phyloP scores from a whole-genome alignment of 208 protist genomes.

The Leishmania tarentolae region DNA sequence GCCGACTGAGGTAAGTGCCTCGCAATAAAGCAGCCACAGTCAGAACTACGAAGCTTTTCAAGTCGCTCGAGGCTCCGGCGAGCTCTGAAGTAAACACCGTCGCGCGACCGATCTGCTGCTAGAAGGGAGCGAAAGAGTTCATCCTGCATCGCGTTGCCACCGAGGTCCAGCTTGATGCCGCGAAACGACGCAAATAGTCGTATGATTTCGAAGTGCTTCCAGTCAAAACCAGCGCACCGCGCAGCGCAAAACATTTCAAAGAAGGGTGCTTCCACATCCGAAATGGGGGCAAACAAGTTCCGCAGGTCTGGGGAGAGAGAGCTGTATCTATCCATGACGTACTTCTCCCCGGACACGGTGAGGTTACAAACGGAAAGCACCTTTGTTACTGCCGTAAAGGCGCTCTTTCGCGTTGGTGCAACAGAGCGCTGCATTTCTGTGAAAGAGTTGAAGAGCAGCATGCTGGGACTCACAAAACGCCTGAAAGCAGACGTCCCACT shows the following conservation, averaged over 20 bases:
- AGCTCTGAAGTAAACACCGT: constrained; percentile 62
- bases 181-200: constrained; percentile 62
- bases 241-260: constrained; percentile 78
- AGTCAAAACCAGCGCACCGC: constrained; percentile 50
- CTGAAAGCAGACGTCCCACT: constrained; percentile 2
- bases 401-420: constrained; percentile 56
- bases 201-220: constrained; percentile 68
- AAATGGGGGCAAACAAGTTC: constrained; percentile 69
- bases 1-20: constrained; percentile 10
- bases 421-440: constrained; percentile 79
- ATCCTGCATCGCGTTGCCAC: constrained; percentile 17
- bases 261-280: constrained; percentile 46
- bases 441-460: constrained; percentile 79
- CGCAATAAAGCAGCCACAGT: constrained; percentile 49
- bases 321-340: constrained; percentile 40
- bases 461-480: constrained; percentile 41
- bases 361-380: constrained; percentile 32
- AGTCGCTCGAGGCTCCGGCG: constrained; percentile 49
- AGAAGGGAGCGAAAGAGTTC: constrained; percentile 55
- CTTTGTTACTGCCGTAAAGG: constrained; percentile 44
- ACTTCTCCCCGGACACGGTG: constrained; percentile 22
- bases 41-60: constrained; percentile 53
- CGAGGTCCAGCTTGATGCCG: constrained; percentile 35
- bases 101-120: constrained; percentile 53
- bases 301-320: constrained; percentile 34